Evolutionary conservation across 768 basidiomycete species (phyloP), one percentile per base, ranked within the genome.

Genomic region (Tylopilus sp.): DNA sequence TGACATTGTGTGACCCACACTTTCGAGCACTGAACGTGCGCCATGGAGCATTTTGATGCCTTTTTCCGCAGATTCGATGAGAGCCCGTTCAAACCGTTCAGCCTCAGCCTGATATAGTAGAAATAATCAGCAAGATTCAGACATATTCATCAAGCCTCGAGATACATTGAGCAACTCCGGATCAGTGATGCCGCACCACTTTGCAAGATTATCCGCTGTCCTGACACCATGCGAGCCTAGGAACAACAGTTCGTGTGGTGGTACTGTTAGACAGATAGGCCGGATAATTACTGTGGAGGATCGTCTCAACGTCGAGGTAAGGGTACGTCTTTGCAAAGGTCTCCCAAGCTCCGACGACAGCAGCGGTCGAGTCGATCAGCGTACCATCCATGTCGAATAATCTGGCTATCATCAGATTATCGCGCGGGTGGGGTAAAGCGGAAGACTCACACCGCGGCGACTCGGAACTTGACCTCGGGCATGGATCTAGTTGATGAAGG

Each of bases 351-450:
- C 86, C 89, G 25, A 81, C 72, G 29, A 95, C 90, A 38, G 89
- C 91, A 28, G 83, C 81, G 11, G 88, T 92, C 19, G 89, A 92
- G 65, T 94, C 88, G 58, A 89, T 78, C 46, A 89, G 75, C 30
- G 88, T 92, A 50, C 87, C 87, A 65, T 90, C 88, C 88, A 89
- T 90, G 66, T 90, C 87, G 63, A 89, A 89, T 14, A 89, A 73
- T 53, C 87, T 89, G 53, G 1, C 3, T 24, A 30, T 26, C 25
- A 51, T n/a, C n/a, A n/a, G n/a, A 48, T 24, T 41, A 30, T 50
- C 33, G 21, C n/a, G 25, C 10, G 26, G 0, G 25, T 8, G 4
- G 29, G 12, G 41, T 30, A 10, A 33, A 30, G 33, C 1, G 48
- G 31, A 19, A 45, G 19, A 56, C 77, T 56, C 59, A 71, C 77